Conservation (phyloP, 257 asterid species). For the Eustoma russellianum region DNA sequence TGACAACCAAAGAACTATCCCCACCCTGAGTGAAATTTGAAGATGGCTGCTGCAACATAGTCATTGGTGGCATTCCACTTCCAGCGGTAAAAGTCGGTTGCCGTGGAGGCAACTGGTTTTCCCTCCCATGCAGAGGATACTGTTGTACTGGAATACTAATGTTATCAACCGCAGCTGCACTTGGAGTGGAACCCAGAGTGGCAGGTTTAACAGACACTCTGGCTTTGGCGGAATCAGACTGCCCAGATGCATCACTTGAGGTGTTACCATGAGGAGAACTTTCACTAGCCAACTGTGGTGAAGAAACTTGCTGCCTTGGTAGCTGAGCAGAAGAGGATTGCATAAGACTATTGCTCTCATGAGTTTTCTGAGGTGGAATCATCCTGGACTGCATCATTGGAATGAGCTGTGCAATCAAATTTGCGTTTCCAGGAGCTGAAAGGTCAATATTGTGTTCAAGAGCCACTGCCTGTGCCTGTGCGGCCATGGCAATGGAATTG, state of each 20-base stretch:
- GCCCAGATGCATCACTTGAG: slow-evolving; percentile 74
- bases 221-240: slow-evolving; percentile 73
- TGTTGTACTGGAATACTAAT: slow-evolving; percentile 47
- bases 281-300: slow-evolving; percentile 61
- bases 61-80: slow-evolving; percentile 55
- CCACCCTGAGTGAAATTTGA: slow-evolving; percentile 54
- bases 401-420: slow-evolving; percentile 61
- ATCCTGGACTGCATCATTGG: slow-evolving; percentile 80
- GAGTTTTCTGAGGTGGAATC: slow-evolving; percentile 62
- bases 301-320: slow-evolving; percentile 54
- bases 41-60: slow-evolving; percentile 45
- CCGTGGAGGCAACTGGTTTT: slow-evolving; percentile 62
- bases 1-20: slow-evolving; percentile 41
- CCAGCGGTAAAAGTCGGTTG: slow-evolving; percentile 42
- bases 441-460: slow-evolving; percentile 85
- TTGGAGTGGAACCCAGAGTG: slow-evolving; percentile 35
- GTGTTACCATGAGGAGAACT: slow-evolving; percentile 75
- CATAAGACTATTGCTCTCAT: slow-evolving; percentile 41
- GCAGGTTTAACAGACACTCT: slow-evolving; percentile 59
- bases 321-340: slow-evolving; percentile 42
- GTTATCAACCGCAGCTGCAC: slow-evolving; percentile 32
- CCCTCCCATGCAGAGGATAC: slow-evolving; percentile 56
- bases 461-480: slow-evolving; percentile 89
- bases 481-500: slow-evolving; percentile 65
- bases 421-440: slow-evolving; percentile 85